Conservation (phyloP, 306 rosid genomes). For the Castanea crenata region DNA sequence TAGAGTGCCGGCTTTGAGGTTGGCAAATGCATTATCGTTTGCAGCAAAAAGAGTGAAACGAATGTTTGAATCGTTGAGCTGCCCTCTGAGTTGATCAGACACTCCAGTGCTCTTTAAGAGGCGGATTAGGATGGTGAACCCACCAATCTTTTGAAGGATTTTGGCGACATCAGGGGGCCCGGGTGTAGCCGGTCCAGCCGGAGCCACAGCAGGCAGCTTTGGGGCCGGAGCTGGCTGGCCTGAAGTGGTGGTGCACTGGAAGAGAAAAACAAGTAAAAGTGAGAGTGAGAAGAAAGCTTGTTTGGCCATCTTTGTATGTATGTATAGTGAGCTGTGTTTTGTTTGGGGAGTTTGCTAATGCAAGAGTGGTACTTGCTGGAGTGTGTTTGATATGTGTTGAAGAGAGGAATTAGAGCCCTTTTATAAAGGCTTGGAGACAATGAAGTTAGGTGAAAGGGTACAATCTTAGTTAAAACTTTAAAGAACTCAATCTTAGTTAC, state of each 20-base stretch:
- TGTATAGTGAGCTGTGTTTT: background rate
- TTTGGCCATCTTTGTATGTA: conserved; percentile 23
- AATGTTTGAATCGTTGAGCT: conserved; percentile 45
- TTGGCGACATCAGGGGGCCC: conserved; percentile 51
- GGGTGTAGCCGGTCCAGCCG: conserved; percentile 1
- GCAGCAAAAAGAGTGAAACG: conserved; percentile 68
- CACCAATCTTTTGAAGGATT: conserved; percentile 59
- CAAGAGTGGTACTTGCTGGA: background rate
- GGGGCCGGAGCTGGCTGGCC: conserved; percentile 47
- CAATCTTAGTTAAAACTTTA: conserved; percentile 3
- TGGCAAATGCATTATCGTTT: conserved; percentile 51
- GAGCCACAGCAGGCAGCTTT: background rate
- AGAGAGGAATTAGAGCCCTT: conserved; percentile 24
- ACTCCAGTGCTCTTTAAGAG: conserved; percentile 53
- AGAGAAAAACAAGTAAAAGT: conserved; percentile 29
- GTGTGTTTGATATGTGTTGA: conserved; percentile 10
- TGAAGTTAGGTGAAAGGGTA: conserved; percentile 11
- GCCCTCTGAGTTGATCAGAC: conserved; percentile 47
- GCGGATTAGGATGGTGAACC: conserved; percentile 54
- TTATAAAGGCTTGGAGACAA: conserved; percentile 10
- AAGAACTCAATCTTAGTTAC: background rate
- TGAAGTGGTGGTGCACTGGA: conserved; percentile 16
- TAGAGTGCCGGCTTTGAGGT: conserved; percentile 60
- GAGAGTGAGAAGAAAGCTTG: conserved; percentile 16
- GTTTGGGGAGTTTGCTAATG: background rate